Conservation (phyloP, 257 asterid genomes). For the Nicotiana sylvestris region DNA sequence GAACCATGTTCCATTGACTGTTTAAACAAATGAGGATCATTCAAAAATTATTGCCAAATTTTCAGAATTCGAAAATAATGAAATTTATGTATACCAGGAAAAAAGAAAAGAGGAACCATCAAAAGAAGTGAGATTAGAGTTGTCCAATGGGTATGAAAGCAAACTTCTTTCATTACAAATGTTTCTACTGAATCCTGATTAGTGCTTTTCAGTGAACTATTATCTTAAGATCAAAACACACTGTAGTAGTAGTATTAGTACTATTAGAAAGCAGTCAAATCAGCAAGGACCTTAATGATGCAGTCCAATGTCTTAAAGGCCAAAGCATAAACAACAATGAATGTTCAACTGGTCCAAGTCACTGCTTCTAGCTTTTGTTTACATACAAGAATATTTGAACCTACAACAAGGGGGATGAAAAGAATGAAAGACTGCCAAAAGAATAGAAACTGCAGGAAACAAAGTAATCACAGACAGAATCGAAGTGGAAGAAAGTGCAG, state of each 20-base stretch:
- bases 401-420: background rate
- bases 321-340: background rate
- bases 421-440: background rate
- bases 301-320: background rate
- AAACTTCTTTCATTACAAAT: background rate
- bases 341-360: background rate
- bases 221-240: background rate
- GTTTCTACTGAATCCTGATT: background rate
- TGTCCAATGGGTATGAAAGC: background rate
- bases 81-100: background rate
- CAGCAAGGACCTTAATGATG: background rate
- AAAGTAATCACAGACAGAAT: background rate
- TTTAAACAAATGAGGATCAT: conserved; percentile 5
- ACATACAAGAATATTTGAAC: background rate
- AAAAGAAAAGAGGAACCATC: background rate
- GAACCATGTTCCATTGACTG: conserved; percentile 69
- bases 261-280: background rate
- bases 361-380: background rate
- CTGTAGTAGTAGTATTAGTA: background rate
- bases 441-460: background rate
- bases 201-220: background rate
- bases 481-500: background rate
- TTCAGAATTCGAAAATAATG: background rate
- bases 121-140: background rate
- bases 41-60: background rate